phyloP scores from a whole-genome alignment of 2,329 filamentous ascomycete species.

The Hypoxylon sp. region DNA sequence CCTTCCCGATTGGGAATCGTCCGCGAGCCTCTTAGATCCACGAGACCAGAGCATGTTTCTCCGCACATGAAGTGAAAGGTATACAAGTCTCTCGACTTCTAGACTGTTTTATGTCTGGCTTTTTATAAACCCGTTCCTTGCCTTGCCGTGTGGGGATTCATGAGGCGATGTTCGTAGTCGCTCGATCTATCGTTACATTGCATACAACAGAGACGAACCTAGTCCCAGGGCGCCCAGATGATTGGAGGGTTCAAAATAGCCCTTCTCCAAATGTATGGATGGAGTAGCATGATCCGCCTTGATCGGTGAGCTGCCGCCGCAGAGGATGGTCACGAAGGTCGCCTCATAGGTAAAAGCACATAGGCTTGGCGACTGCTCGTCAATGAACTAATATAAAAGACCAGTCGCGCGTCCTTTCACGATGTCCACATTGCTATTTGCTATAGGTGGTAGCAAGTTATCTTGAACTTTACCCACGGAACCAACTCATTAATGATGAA shows the following conservation, averaged over 20 bases:
- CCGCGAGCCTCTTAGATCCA: constrained; percentile 15
- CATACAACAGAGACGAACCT: constrained; percentile 8
- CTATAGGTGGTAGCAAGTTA: not conserved
- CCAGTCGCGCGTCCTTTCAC: not conserved
- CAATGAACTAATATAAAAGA: constrained; percentile 15
- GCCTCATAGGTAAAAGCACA: too few relatives aligned
- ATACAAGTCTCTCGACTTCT: not conserved
- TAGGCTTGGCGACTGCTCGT: too few relatives aligned
- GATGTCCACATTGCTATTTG: not conserved
- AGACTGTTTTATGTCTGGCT: constrained; percentile 8
- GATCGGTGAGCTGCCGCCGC: constrained; percentile 8
- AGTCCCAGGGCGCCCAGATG: constrained; percentile 4
- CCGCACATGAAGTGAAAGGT: too few relatives aligned
- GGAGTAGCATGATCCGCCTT: constrained; percentile 35
- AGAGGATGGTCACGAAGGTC: too few relatives aligned
- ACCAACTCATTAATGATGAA: constrained; percentile 1
- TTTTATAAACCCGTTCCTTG: constrained; percentile 25
- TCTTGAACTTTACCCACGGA: not conserved
- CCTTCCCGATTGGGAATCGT: constrained; percentile 24
- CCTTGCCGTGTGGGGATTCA: constrained; percentile 25
- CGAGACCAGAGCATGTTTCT: not conserved
- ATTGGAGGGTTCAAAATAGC: constrained; percentile 19
- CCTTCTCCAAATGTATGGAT: constrained; percentile 25
- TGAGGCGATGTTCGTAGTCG: constrained; percentile 12
- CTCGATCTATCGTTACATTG: constrained; percentile 29